A percentile compares a stretch with the other conserved stretches of the same genome.
Conservation (phyloP, 2,329 filamentous ascomycete genomes). For the Fusarium nodosum region DNA sequence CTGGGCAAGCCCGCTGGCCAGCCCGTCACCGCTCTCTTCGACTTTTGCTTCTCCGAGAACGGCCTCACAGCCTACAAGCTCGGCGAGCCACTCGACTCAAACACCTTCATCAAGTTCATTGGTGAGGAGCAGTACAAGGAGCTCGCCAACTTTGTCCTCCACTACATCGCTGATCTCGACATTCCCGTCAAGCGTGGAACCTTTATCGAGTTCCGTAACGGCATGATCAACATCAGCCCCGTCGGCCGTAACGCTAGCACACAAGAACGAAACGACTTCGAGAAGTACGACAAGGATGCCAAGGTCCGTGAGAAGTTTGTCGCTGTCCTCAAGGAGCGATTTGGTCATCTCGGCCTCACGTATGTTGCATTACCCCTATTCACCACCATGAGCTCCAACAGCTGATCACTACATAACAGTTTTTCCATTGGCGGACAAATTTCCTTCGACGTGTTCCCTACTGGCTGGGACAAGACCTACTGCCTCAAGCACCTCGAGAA, state of each 20-base stretch:
- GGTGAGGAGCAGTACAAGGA: conserved; percentile 87
- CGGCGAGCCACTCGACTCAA: conserved; percentile 79
- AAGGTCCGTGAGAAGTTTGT: conserved; percentile 84
- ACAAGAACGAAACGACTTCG: conserved; percentile 84
- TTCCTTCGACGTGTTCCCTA: conserved; percentile 97
- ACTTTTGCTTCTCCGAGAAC: conserved; percentile 98
- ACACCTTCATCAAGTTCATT: conserved; percentile 92
- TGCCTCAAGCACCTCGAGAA: conserved; percentile 88
- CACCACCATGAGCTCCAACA: conserved; percentile 5
- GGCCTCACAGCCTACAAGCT: conserved; percentile 91
- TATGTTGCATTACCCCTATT: conserved; percentile 61
- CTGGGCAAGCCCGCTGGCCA: conserved; percentile 74
- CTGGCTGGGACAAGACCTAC: conserved; percentile 99
- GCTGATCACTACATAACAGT: conserved; percentile 58
- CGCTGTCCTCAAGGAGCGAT: conserved; percentile 80
- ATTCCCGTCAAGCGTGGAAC: conserved; percentile 87
- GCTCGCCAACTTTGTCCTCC: conserved; percentile 80
- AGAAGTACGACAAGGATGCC: conserved; percentile 83
- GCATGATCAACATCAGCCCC: conserved; percentile 89
- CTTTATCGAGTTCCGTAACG: conserved; percentile 90
- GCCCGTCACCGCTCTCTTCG: conserved; percentile 88
- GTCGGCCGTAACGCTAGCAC: conserved; percentile 87
- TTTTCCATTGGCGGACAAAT: conserved; percentile 98
- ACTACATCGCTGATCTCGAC: conserved; percentile 87
- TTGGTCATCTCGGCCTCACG: conserved; percentile 87